Evolutionary conservation across 73 alveolate genomes (phyloP).

Genomic region (Diophrys appendiculata): DNA sequence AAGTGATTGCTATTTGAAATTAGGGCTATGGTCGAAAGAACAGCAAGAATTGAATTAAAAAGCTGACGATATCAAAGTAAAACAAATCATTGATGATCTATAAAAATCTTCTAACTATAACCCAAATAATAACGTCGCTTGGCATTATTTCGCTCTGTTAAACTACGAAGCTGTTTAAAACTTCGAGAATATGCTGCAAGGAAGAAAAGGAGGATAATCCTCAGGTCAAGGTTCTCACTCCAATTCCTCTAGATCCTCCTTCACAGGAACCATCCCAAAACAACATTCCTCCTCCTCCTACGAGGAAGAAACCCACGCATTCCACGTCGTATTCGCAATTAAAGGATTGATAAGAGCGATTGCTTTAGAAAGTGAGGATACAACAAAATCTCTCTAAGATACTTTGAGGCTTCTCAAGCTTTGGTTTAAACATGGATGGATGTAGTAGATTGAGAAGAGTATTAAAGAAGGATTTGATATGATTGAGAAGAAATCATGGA

Average conservation of each 20-base stretch:
- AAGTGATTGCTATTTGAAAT: slow-evolving; percentile 74
- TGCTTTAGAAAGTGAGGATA: slow-evolving; percentile 77
- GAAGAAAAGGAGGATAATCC: slow-evolving; percentile 35
- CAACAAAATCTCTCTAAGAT: slow-evolving; percentile 85
- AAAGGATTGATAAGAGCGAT: slow-evolving; percentile 87
- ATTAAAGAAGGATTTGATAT: slow-evolving; percentile 82
- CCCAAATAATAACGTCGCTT: slow-evolving; percentile 77
- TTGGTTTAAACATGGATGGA: slow-evolving; percentile 84
- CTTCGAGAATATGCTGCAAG: slow-evolving; percentile 4
- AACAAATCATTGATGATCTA: slow-evolving; percentile 69
- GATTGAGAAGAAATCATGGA: slow-evolving; percentile 91
- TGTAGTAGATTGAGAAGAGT: slow-evolving; percentile 72
- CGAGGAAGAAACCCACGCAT: slow-evolving; percentile 42
- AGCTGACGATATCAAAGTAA: slow-evolving; percentile 49
- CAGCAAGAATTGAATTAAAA: slow-evolving; percentile 35
- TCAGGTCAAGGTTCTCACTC: slow-evolving; percentile 25
- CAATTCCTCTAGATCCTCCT: too few species aligned
- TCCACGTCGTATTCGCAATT: slow-evolving; percentile 86
- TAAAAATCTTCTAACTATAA: slow-evolving; percentile 76
- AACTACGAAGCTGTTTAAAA: slow-evolving; percentile 73
- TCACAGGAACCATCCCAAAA: slow-evolving; percentile 2
- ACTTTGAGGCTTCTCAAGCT: slow-evolving; percentile 86
- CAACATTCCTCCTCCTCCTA: slow-evolving; percentile 19
- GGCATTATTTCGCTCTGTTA: slow-evolving; percentile 88
- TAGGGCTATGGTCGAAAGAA: slow-evolving; percentile 85